Conservation (phyloP, 176 grass and related monocot species). For the Canna indica region DNA sequence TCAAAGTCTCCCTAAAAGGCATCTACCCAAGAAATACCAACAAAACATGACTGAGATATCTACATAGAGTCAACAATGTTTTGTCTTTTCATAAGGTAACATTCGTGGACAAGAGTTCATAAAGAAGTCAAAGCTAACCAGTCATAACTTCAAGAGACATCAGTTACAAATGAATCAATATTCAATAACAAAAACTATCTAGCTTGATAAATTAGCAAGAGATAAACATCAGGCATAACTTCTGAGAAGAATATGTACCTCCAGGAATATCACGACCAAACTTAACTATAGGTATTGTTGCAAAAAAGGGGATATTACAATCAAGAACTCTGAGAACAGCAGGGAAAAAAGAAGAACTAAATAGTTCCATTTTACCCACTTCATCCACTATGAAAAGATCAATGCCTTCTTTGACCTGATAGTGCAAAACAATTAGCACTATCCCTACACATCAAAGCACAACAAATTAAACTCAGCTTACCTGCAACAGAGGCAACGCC, state of each 20-base stretch:
- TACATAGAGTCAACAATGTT: background rate
- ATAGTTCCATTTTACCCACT: conserved; percentile 95
- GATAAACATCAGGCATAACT: background rate
- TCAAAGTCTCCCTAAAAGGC: too few relatives aligned
- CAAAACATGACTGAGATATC: too few relatives aligned
- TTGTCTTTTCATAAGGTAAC: background rate
- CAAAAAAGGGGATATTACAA: conserved; percentile 59
- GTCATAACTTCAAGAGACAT: background rate
- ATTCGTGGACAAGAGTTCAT: background rate
- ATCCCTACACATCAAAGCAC: background rate
- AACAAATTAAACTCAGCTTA: conserved; percentile 20
- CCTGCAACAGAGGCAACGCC: conserved; percentile 75
- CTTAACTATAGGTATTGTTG: conserved; percentile 61
- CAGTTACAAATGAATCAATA: background rate
- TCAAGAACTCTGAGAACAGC: conserved; percentile 78
- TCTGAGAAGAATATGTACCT: conserved; percentile 32
- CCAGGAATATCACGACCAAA: conserved; percentile 74
- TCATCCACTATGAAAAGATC: conserved; percentile 94
- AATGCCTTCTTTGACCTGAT: conserved; percentile 60
- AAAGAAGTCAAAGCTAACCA: background rate
- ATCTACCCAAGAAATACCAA: too few relatives aligned
- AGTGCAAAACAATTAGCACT: conserved; percentile 14
- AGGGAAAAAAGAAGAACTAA: conserved; percentile 74
- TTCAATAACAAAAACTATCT: background rate
- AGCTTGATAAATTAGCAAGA: background rate